These are phyloP conservation scores for Colletotrichum chrysophilum DNA, from an alignment of 2,329 filamentous ascomycete genomes.

Conservation along the genomic window DNA sequence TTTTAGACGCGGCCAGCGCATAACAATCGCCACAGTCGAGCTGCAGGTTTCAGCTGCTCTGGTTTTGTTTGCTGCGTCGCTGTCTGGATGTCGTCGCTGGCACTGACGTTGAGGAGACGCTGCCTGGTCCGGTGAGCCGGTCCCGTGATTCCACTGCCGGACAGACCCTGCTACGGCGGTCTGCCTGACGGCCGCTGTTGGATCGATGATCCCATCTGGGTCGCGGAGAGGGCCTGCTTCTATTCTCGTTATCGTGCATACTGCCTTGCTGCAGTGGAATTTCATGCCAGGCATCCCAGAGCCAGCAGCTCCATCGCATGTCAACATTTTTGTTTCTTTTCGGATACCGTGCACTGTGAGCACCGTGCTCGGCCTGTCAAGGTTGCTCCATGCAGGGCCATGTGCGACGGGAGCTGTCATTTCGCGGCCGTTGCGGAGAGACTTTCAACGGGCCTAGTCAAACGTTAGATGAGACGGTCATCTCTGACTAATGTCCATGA, in stretches of 20 bases:
- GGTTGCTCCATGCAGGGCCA: not conserved
- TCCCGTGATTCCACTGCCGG: not conserved
- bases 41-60: constrained; percentile 21
- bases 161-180: not conserved
- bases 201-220: constrained; percentile 3
- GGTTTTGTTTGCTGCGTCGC: not conserved
- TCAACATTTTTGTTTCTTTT: not conserved
- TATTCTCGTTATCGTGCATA: constrained; percentile 18
- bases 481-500: constrained; percentile 4
- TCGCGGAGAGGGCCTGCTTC: constrained; percentile 1
- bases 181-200: not conserved
- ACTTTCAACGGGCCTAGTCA: not conserved
- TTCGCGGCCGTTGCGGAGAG: not conserved
- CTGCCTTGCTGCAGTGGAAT: not conserved
- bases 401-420: constrained; percentile 1
- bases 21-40: constrained; percentile 22
- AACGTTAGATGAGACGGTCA: not conserved
- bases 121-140: not conserved
- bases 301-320: not conserved
- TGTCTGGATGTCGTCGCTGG: not conserved
- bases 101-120: not conserved
- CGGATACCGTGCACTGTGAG: not conserved
- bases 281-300: not conserved
- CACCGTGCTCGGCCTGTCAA: not conserved
- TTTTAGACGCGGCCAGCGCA: constrained; percentile 23